Base-by-base conservation (phyloP, 805 yeast species). In the Myxozyma udenii region DNA sequence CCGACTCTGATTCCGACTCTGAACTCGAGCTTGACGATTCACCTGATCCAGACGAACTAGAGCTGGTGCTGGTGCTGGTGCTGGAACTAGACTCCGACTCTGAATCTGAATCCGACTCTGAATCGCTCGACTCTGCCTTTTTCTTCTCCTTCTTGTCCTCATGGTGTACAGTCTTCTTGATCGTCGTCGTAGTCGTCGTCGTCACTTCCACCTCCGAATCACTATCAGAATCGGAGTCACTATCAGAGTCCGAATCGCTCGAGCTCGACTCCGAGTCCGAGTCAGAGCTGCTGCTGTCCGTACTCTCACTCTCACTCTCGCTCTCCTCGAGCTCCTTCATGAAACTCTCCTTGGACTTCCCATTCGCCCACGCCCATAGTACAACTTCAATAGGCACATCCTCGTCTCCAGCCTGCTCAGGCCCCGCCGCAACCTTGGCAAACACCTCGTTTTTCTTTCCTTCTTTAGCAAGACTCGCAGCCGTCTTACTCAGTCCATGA, bases 381-480 rank as follows among this genome's bases (percentile, higher is more conserved):
- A 66, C 59, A 4, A 64, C 62, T 48, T 66, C 70, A 36, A 66
- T 39, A 19, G 66, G 64, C 26, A 51, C 55, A 6, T 33, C 49
- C 41, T 45, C 59, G 14, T 26, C 55, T 1, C 35, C 57, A 16
- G 16, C 44, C 19, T 48, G 50, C 9, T 46, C 49, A 18, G 54
- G 38, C n/a, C n/a, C n/a, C 25, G 35, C 66, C 3, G 53, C 43
- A 32, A 62, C 64, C 5, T 44, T 49, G 7, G 41, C 44, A 25
- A 56, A 51, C 32, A 53, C 62, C n/a, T 66, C 61, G 26, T 37
- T 36, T 32, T 38, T 44, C 21, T 28, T 30, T 14, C 55, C 57
- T 45, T 67, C 70, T 46, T 65, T 66, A 30, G 51, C 60, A 35
- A 71, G 58, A 2, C 69, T 62, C 44, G 63, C 62, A n/a, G 67